Evolutionary conservation across 1,284 basidiomycete genomes (phyloP).

Genomic region (Schizophyllum amplum): DNA sequence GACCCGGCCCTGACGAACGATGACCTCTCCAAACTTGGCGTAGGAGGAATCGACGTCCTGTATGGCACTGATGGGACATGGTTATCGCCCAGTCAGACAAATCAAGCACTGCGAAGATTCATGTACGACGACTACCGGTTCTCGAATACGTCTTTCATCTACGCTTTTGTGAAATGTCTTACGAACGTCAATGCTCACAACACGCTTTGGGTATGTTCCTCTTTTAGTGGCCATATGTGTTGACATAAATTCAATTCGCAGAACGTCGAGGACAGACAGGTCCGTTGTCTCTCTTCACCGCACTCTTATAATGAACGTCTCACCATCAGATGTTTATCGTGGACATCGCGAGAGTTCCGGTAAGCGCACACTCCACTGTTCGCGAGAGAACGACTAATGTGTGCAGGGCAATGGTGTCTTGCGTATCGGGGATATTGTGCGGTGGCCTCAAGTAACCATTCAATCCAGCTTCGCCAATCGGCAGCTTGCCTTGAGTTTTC

Average conservation of each 20-base stretch:
- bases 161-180: slow-evolving; percentile 40
- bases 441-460: slow-evolving; percentile 35
- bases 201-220: slow-evolving; percentile 39
- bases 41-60: slow-evolving; percentile 28
- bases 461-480: slow-evolving; percentile 23
- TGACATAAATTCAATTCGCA: not conserved
- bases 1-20: slow-evolving; percentile 39
- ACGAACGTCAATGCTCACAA: slow-evolving; percentile 41
- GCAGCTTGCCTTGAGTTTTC: slow-evolving; percentile 42
- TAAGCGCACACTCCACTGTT: no score
- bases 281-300: no score
- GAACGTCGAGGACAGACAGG: not conserved
- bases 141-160: slow-evolving; percentile 28
- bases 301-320: no score
- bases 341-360: no score
- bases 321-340: not conserved
- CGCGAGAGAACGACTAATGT: no score
- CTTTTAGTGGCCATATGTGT: not conserved
- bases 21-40: slow-evolving; percentile 37
- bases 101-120: slow-evolving; percentile 39
- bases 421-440: slow-evolving; percentile 42
- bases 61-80: slow-evolving; percentile 19
- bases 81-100: slow-evolving; percentile 40
- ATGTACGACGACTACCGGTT: slow-evolving; percentile 39
- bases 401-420: slow-evolving; percentile 41